phyloP scores from a whole-genome alignment of 169 alveolate species.

The Plasmodium inui region DNA sequence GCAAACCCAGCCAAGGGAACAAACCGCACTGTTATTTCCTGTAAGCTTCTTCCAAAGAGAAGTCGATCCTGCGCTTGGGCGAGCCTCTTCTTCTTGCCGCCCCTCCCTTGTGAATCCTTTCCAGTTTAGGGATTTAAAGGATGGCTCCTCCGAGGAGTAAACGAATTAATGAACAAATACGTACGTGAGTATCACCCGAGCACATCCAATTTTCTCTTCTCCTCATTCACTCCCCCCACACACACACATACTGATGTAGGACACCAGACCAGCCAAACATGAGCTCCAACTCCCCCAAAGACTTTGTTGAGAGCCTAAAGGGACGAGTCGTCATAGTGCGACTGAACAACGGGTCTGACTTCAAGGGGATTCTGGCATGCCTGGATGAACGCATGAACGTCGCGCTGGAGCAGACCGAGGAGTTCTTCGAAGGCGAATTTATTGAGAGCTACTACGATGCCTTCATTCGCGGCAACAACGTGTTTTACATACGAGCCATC shows the following conservation, averaged over 20 bases:
- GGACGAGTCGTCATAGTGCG: conserved; percentile 80
- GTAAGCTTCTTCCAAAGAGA: not conserved
- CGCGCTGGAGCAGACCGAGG: conserved; percentile 89
- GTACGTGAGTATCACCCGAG: not conserved
- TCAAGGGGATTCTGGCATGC: conserved; percentile 86
- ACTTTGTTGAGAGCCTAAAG: conserved; percentile 69
- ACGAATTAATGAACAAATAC: too few species aligned
- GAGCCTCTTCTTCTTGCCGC: not conserved
- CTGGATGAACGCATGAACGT: conserved; percentile 91
- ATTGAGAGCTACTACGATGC: conserved; percentile 88
- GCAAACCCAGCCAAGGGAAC: not conserved
- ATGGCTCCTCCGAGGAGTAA: not conserved
- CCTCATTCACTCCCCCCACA: not conserved
- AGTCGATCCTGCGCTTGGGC: not conserved
- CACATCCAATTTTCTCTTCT: not conserved
- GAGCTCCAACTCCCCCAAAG: conserved; percentile 73
- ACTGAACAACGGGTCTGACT: conserved; percentile 82
- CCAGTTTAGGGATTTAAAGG: not conserved
- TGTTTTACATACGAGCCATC: conserved; percentile 78
- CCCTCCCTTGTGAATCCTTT: not conserved
- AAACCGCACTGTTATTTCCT: not conserved
- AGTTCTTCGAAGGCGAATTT: conserved; percentile 85
- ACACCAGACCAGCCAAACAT: not conserved
- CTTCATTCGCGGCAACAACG: conserved; percentile 91
- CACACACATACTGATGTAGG: not conserved